Conservation (phyloP, 495 filamentous ascomycete species). For the Xylaria bambusicola region DNA sequence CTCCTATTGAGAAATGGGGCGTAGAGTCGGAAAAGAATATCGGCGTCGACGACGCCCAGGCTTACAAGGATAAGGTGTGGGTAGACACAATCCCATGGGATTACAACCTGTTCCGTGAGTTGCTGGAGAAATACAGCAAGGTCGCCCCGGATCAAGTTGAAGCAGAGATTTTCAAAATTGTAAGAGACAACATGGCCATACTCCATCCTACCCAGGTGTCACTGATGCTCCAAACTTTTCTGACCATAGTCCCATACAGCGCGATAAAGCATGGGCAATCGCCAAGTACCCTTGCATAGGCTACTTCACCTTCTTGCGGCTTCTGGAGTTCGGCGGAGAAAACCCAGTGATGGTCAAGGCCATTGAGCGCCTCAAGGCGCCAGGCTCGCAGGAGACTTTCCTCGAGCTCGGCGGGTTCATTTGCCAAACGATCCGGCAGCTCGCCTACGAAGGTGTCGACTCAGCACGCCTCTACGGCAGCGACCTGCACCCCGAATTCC, state of each 20-base stretch:
- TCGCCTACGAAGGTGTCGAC: constrained; percentile 47
- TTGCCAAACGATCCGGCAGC: constrained; percentile 50
- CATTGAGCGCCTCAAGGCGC: constrained; percentile 25
- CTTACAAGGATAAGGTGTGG: constrained; percentile 4
- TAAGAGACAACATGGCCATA: constrained; percentile 24
- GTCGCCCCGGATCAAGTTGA: constrained; percentile 42
- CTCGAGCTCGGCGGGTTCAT: constrained; percentile 56
- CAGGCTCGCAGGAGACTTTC: constrained; percentile 33
- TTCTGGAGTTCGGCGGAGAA: constrained; percentile 30
- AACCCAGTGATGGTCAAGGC: constrained; percentile 29
- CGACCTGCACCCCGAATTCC: constrained; percentile 39
- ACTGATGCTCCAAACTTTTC: no score
- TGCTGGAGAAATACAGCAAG: constrained; percentile 47
- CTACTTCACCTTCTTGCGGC: constrained; percentile 41
- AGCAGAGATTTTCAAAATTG: constrained; percentile 45
- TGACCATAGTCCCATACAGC: constrained; percentile 22
- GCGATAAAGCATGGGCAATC: constrained; percentile 41
- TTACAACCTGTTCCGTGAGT: constrained; percentile 13
- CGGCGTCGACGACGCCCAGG: neutral
- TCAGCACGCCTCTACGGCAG: constrained; percentile 34
- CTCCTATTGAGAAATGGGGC: constrained; percentile 3
- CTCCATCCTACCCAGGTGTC: neutral
- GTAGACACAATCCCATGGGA: constrained; percentile 11
- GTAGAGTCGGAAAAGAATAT: constrained; percentile 7
- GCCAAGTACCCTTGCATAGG: constrained; percentile 47